Conservation (phyloP, 1,284 basidiomycete species). For the Coriolopsis trogii region DNA sequence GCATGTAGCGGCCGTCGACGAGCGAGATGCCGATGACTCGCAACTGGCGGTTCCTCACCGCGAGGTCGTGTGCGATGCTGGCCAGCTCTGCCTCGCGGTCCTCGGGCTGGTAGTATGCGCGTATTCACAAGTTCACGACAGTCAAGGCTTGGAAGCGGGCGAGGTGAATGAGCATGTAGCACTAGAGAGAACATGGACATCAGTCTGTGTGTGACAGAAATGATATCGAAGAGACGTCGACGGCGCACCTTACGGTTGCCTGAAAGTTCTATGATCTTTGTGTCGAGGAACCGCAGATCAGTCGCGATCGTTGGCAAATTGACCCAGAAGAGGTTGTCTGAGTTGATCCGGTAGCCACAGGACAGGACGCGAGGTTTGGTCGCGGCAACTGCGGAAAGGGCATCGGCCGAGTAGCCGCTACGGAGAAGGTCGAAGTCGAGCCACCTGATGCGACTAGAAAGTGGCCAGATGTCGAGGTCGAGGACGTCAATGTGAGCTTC, state of each 20-base stretch:
- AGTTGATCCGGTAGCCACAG: constrained; percentile 13
- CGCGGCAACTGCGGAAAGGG: constrained; percentile 4
- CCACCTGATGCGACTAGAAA: constrained; percentile 9
- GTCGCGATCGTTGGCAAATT: constrained; percentile 7
- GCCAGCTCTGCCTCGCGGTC: constrained; percentile 6
- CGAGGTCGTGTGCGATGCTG: constrained; percentile 8
- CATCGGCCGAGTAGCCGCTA: constrained; percentile 5
- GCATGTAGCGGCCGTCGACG: constrained; percentile 9
- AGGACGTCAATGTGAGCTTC: constrained; percentile 15
- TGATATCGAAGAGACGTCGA: neutral
- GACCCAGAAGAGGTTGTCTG: constrained; percentile 13
- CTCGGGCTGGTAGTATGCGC: constrained; percentile 8
- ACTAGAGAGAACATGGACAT: neutral
- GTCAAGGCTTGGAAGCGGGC: constrained; percentile 3
- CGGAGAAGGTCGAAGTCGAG: constrained; percentile 15
- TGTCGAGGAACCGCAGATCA: constrained; percentile 14
- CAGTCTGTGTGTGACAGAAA: neutral
- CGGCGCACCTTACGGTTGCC: constrained; percentile 11
- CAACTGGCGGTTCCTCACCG: constrained; percentile 1
- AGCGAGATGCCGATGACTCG: constrained; percentile 14
- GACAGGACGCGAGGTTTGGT: constrained; percentile 10
- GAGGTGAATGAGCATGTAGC: constrained; percentile 12
- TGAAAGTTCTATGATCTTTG: constrained; percentile 10
- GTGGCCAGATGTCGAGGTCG: constrained; percentile 14
- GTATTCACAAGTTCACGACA: constrained; percentile 14